Conservation (phyloP, 1,284 basidiomycete genomes). For the Bondarzewia mesenterica region DNA sequence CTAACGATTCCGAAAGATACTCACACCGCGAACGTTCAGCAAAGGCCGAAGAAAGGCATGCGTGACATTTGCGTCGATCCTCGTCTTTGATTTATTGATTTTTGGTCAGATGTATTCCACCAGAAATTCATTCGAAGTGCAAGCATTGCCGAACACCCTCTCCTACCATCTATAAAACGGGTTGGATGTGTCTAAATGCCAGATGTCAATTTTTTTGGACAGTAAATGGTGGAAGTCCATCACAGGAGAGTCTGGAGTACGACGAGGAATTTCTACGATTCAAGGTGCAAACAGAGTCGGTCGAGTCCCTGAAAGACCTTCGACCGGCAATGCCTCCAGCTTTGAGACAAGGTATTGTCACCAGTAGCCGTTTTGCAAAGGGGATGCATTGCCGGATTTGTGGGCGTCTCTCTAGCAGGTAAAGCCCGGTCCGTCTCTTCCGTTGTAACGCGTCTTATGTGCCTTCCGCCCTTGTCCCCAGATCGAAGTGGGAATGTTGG, state of each 20-base stretch:
- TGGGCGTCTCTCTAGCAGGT: constrained; percentile 69
- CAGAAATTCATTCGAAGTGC: too few species aligned
- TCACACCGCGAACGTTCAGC: too few species aligned
- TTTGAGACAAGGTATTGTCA: constrained; percentile 30
- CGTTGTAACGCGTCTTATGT: too few species aligned
- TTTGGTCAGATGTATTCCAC: too few species aligned
- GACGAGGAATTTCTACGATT: constrained; percentile 29
- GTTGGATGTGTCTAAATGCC: constrained; percentile 58
- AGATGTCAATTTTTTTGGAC: constrained; percentile 50
- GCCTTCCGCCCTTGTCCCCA: too few species aligned
- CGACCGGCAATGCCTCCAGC: constrained; percentile 6
- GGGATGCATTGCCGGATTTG: constrained; percentile 64
- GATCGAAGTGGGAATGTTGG: constrained; percentile 67
- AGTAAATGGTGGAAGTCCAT: constrained; percentile 15
- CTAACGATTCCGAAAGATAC: too few species aligned
- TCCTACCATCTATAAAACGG: constrained; percentile 43
- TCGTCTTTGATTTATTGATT: too few species aligned
- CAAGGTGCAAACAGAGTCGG: not conserved
- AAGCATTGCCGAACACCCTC: constrained; percentile 31
- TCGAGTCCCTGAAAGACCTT: not conserved
- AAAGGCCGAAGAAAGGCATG: too few species aligned
- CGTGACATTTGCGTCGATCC: too few species aligned
- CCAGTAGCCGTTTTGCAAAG: constrained; percentile 46
- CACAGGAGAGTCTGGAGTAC: constrained; percentile 29
- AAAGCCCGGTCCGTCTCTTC: too few species aligned